Evolutionary conservation across 202 grass and related monocot species (phyloP).

Genomic region (Carex arenaria): DNA sequence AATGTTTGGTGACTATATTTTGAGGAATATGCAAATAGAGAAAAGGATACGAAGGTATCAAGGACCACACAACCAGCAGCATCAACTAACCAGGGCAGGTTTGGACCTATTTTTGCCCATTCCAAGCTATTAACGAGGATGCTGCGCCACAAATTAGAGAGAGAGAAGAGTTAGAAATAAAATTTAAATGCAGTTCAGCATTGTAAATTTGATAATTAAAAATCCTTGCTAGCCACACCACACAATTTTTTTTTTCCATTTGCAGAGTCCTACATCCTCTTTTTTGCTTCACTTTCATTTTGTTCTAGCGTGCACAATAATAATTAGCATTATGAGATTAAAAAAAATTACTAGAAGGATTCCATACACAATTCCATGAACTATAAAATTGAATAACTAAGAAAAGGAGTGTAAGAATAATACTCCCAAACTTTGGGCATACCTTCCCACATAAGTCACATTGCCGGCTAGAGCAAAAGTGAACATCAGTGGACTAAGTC

Average conservation of each 20-base stretch:
- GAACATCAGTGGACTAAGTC: constrained; percentile 94
- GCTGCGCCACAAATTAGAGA: constrained; percentile 43
- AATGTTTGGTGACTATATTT: constrained; percentile 5
- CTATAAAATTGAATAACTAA: not conserved
- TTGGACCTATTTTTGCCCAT: constrained; percentile 69
- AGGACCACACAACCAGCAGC: constrained; percentile 83
- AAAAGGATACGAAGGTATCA: constrained; percentile 95
- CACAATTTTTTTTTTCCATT: not conserved
- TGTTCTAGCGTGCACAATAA: not conserved
- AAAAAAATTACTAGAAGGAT: not conserved
- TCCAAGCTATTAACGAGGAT: constrained; percentile 93
- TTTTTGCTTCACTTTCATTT: constrained; percentile 1
- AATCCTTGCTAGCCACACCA: not conserved
- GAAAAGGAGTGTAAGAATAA: not conserved
- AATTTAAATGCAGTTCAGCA: not conserved
- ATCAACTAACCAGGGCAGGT: constrained; percentile 93
- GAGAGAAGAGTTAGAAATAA: constrained; percentile 2
- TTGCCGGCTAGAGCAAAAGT: constrained; percentile 82
- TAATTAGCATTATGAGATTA: not conserved
- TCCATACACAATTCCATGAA: not conserved
- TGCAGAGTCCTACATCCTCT: not conserved
- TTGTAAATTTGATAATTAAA: not conserved
- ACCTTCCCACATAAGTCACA: constrained; percentile 90
- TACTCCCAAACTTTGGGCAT: constrained; percentile 9
- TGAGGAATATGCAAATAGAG: constrained; percentile 2